Evolutionary conservation across 306 rosid species (phyloP), one percentile per base, ranked within the genome.

Genomic region (Boehmeria nivea): DNA sequence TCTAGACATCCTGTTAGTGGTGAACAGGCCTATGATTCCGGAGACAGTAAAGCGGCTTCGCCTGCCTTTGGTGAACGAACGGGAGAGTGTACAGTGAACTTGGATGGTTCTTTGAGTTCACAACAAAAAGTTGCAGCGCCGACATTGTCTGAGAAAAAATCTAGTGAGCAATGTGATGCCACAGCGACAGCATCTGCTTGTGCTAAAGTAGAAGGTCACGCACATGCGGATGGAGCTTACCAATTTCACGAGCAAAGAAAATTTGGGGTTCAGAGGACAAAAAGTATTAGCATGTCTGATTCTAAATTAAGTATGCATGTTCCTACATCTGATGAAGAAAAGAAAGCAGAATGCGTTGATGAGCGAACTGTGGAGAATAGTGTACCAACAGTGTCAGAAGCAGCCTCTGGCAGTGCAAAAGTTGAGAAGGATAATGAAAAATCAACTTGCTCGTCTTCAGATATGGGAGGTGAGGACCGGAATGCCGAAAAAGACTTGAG

Each of bases 391-490:
- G 72, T 68, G 45, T 70, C 80, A 18, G 79, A 74, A 72, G 70
- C 61, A 37, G 51, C 66, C 26, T 59, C 63, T 19, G 57, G 52
- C 45, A 61, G 60, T 71, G 67, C 43, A 56, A 56, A 72, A 66
- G 65, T 48, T n/a, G 87, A 79, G 56, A 72, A 71, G 66, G 82
- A 73, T 13, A 60, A 61, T 74, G 89, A 65, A 70, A 72, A 68
- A 26, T 68, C 76, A 28, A 59, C 73, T 1, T 77, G 75, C 70
- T 68, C 79, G 55, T 68, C 91, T 59, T 71, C 83, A 39, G 77
- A 49, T 7, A 31, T 61, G 65, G 72, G 64, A 63, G 68, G 39
- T 39, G 72, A 58, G 48, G 61, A 59, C 43, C 79, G 44, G 71
- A 63, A 51, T 55, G 23, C 51, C 10, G 62, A 28, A 45, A 58